phyloP scores from a whole-genome alignment of 805 yeast genomes.

The Spathaspora hagerdaliae region DNA sequence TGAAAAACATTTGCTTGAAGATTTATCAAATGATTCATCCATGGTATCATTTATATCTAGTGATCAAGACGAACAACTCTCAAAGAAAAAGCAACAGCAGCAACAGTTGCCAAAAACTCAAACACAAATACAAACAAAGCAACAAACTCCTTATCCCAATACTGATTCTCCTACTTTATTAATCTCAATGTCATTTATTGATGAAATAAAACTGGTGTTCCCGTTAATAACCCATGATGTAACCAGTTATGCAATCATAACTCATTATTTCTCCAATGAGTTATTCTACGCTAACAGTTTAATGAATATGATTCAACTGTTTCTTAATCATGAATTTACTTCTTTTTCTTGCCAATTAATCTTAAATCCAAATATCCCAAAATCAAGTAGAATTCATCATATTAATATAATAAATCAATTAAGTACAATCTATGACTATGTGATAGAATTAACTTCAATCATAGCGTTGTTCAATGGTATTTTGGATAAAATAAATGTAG shows the following conservation, averaged over 20 bases:
- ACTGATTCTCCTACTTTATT: too few species aligned
- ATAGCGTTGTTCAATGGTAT: constrained; percentile 4
- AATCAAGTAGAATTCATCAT: not conserved
- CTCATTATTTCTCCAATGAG: constrained; percentile 7
- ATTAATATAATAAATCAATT: not conserved
- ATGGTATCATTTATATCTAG: not conserved
- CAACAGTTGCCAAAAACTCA: not conserved
- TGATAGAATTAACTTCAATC: constrained; percentile 3
- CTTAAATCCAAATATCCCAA: constrained; percentile 5
- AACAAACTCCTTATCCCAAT: not conserved
- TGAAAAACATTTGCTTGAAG: not conserved
- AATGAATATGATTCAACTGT: constrained; percentile 3
- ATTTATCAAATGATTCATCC: too few species aligned
- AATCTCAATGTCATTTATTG: not conserved
- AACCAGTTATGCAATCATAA: not conserved
- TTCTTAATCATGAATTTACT: constrained; percentile 5
- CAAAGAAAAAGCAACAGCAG: not conserved
- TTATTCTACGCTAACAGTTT: constrained; percentile 9
- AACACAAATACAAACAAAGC: too few species aligned
- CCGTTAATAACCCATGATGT: constrained; percentile 1
- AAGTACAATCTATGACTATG: constrained; percentile 1
- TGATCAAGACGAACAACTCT: not conserved
- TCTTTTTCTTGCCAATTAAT: constrained; percentile 1
- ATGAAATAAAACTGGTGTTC: not conserved
- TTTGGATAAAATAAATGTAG: constrained; percentile 2